These are phyloP conservation scores for Arabidopsis suecica DNA, from an alignment of 345 rosid species.

Conservation along the genomic window DNA sequence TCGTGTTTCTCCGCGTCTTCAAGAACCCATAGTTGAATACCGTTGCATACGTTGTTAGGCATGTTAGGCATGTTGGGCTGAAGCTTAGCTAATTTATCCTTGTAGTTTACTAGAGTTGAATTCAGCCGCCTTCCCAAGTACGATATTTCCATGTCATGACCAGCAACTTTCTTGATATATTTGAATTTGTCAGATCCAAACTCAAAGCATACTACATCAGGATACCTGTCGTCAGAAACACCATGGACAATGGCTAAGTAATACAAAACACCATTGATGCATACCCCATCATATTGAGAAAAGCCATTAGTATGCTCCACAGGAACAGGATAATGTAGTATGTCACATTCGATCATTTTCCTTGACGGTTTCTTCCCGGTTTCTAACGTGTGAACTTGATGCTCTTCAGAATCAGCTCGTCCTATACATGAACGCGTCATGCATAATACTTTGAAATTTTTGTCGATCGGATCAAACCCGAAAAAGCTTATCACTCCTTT, in stretches of 20 bases:
- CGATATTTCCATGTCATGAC: not conserved
- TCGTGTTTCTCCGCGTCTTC: not conserved
- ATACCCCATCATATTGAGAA: slow-evolving; percentile 3
- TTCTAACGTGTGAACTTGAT: slow-evolving; percentile 26
- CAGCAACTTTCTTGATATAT: not conserved
- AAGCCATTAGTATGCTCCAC: not conserved
- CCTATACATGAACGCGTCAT: not conserved
- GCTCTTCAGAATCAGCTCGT: not conserved
- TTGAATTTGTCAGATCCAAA: not conserved
- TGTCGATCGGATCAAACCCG: slow-evolving; percentile 12
- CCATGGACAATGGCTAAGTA: not conserved
- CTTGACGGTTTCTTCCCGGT: not conserved
- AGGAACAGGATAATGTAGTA: not conserved
- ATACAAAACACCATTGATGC: slow-evolving; percentile 33
- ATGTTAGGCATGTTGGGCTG: not conserved
- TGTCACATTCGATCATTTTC: slow-evolving; percentile 10
- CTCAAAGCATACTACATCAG: slow-evolving; percentile 22
- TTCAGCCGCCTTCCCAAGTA: no score
- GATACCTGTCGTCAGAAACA: not conserved
- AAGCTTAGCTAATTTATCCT: slow-evolving; percentile 29
- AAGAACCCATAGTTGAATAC: slow-evolving; percentile 21
- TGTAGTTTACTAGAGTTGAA: slow-evolving; percentile 9
- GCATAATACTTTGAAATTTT: slow-evolving; percentile 13
- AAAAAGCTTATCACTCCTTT: not conserved
- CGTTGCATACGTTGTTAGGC: not conserved